Percentiles rank a stretch among this genome's conserved stretches.
Conservation (phyloP, 1,284 basidiomycete species). For the Bjerkandera adusta region DNA sequence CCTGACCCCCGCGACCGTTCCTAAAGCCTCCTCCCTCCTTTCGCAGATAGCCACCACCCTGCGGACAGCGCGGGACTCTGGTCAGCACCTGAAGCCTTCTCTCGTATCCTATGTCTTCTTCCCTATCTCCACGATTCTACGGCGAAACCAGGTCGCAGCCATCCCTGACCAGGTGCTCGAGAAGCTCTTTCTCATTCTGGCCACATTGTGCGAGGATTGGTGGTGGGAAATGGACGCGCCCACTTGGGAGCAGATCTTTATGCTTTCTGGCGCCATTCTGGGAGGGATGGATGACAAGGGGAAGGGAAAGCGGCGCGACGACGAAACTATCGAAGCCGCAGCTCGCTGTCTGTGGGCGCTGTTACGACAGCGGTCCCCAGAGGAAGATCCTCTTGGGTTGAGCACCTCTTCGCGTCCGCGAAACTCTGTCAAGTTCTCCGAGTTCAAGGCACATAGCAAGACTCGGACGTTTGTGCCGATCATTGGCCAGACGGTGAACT, state of each 20-base stretch:
- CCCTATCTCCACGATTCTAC: slow-evolving; percentile 80
- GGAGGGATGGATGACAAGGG: slow-evolving; percentile 61
- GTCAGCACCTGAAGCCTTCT: slow-evolving; percentile 46
- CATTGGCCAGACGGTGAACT: slow-evolving; percentile 80
- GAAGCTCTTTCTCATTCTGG: slow-evolving; percentile 62
- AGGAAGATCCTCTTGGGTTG: slow-evolving; percentile 35
- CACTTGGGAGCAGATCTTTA: slow-evolving; percentile 83
- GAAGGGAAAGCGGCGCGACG: slow-evolving; percentile 60
- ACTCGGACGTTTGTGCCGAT: slow-evolving; percentile 65
- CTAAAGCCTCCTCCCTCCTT: slow-evolving; percentile 51
- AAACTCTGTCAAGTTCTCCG: slow-evolving; percentile 31
- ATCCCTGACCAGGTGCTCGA: slow-evolving; percentile 84
- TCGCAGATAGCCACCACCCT: slow-evolving; percentile 50
- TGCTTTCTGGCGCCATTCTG: slow-evolving; percentile 69
- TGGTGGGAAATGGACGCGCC: slow-evolving; percentile 75
- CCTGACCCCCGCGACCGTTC: slow-evolving; percentile 51
- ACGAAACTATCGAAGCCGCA: slow-evolving; percentile 76
- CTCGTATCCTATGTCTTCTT: slow-evolving; percentile 85
- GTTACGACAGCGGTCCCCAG: slow-evolving; percentile 45
- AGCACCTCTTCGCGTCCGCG: too few relatives aligned
- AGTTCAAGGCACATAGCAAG: slow-evolving; percentile 47
- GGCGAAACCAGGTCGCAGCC: slow-evolving; percentile 59
- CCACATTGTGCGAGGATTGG: slow-evolving; percentile 62
- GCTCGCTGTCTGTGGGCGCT: slow-evolving; percentile 54
- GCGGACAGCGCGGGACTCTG: slow-evolving; percentile 38